phyloP scores from a whole-genome alignment of 2,329 filamentous ascomycete species.

The Drechslerella dactyloides region DNA sequence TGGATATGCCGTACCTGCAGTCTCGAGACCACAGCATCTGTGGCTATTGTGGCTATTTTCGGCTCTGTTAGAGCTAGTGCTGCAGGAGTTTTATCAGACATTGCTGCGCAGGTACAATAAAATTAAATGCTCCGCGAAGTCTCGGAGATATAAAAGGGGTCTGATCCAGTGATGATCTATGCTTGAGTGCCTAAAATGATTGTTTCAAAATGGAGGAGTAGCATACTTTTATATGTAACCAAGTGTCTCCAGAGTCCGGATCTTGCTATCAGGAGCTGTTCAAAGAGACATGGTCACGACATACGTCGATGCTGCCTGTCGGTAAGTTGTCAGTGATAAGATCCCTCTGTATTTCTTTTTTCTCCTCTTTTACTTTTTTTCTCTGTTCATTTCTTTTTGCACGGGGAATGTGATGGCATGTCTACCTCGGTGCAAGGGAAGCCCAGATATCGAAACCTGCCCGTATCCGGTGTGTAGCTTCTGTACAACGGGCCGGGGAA shows the following conservation, averaged over 20 bases:
- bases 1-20: constrained; percentile 39
- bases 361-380: background rate
- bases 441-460: constrained; percentile 40
- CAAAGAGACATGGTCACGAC: constrained; percentile 10
- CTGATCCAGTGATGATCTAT: constrained; percentile 34
- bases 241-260: constrained; percentile 18
- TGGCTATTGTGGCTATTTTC: constrained; percentile 49
- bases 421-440: constrained; percentile 47
- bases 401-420: constrained; percentile 42
- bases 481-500: constrained; percentile 39
- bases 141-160: constrained; percentile 33
- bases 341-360: constrained; percentile 17
- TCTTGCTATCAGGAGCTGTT: constrained; percentile 18
- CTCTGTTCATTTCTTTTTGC: constrained; percentile 8
- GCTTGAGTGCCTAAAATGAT: constrained; percentile 28
- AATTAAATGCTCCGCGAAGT: constrained; percentile 41
- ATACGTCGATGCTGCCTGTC: constrained; percentile 45
- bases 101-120: constrained; percentile 42
- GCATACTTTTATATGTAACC: constrained; percentile 39
- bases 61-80: constrained; percentile 18
- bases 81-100: constrained; percentile 30
- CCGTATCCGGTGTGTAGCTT: constrained; percentile 35
- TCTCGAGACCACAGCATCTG: constrained; percentile 24
- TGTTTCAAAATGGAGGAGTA: constrained; percentile 43
- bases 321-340: constrained; percentile 29